Evolutionary conservation across 805 yeast genomes (phyloP).

Genomic region (Candida ulmi): DNA sequence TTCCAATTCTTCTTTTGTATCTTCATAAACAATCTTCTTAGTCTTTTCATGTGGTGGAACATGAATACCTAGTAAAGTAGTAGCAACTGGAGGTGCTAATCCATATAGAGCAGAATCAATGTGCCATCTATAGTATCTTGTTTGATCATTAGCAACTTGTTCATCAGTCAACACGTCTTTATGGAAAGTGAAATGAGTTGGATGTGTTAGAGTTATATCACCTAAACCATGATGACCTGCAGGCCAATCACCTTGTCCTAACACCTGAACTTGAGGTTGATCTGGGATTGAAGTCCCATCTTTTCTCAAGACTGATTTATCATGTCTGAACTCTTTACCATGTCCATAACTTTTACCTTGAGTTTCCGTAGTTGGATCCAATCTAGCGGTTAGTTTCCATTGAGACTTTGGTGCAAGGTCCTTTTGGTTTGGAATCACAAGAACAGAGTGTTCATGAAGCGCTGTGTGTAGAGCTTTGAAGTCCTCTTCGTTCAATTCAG

Average conservation of each 20-base stretch:
- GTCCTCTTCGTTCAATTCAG: slow-evolving; percentile 57
- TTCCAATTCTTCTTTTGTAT: slow-evolving; percentile 55
- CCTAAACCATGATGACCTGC: slow-evolving; percentile 55
- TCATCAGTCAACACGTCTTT: slow-evolving; percentile 57
- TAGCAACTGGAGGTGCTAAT: slow-evolving; percentile 79
- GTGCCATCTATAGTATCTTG: slow-evolving; percentile 91
- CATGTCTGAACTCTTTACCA: slow-evolving; percentile 68
- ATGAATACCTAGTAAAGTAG: slow-evolving; percentile 77
- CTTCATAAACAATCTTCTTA: slow-evolving; percentile 62
- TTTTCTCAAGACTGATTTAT: slow-evolving; percentile 62
- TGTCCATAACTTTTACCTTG: slow-evolving; percentile 72
- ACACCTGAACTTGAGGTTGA: slow-evolving; percentile 87
- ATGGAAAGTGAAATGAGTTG: slow-evolving; percentile 80
- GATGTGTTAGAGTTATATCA: slow-evolving; percentile 64
- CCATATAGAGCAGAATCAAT: slow-evolving; percentile 87
- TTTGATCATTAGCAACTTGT: slow-evolving; percentile 54
- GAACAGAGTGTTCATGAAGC: slow-evolving; percentile 61
- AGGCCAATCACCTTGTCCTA: slow-evolving; percentile 74
- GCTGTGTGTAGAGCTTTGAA: slow-evolving; percentile 59
- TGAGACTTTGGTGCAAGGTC: slow-evolving; percentile 69
- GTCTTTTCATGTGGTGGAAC: slow-evolving; percentile 67
- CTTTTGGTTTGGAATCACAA: slow-evolving; percentile 70
- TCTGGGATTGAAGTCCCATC: slow-evolving; percentile 77
- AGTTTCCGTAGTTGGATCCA: slow-evolving; percentile 61
- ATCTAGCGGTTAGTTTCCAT: slow-evolving; percentile 66